Base-by-base conservation (phyloP, 441 rosid genomes). In the Populus hybrid region DNA sequence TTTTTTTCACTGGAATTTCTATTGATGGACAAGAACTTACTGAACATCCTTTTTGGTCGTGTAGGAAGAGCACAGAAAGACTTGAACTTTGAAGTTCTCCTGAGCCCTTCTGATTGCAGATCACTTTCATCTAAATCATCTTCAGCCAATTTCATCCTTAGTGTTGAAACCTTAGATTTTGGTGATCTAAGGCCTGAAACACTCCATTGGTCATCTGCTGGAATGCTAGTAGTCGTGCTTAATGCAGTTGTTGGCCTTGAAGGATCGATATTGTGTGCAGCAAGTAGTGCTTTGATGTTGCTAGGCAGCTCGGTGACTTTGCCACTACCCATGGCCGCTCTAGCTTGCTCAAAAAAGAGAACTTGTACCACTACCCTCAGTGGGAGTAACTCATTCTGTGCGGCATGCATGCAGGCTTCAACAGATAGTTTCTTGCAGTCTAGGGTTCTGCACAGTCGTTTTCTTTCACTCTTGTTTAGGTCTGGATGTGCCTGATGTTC, bases 341-440 rank as follows among this genome's bases (percentile, higher is more conserved):
- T 87, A 14, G 97, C 97, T 78, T 92, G 98, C 77, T 97, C 99
- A 38, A 89, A 97, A 86, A 92, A 97, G 82, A 94, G 90, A 74
- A 91, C 94, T 82, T 93, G 99, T 68, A 97, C 98, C 7, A 97
- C 99, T 2, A 97, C 95, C 77, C 98, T 88, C 73, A 97, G 40
- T 7, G 99, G 99, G 35, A 97, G 91, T 74, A 95, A 84, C 87
- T 94, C 99, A 33, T 97, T 97, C 77, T 94, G 95, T 36, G 93
- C 97, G 2, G 98, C 99, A 40, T 93, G 99, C 35, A 95, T 89
- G 7, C 99, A 91, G 68, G 94, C 90, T 72, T 92, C 96, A 28
- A 90, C 82, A 50, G 99, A 90, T 74, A 97, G 85, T 82, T 92
- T 97, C 88, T 93, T 97, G 90, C 99, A 94, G 89, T 97, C 94